Evolutionary conservation across 148 eudicot genomes (phyloP).

Genomic region (Chenopodium quinoa): DNA sequence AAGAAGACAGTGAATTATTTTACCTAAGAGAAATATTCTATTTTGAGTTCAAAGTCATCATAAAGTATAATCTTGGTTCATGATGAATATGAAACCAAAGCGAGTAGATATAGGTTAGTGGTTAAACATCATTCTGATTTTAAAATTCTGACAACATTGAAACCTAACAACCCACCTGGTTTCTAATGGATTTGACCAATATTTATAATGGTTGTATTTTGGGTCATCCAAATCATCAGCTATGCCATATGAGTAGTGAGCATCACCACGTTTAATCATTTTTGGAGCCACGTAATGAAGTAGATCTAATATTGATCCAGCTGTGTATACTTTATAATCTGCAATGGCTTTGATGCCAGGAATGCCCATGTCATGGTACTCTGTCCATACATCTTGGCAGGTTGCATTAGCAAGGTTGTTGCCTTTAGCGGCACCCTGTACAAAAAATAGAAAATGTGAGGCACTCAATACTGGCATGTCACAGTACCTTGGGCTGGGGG

Average conservation of each 20-base stretch:
- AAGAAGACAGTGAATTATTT: too few relatives aligned
- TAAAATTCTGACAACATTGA: not conserved
- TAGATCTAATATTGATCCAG: constrained; percentile 60
- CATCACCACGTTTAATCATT: constrained; percentile 86
- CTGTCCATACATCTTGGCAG: constrained; percentile 82
- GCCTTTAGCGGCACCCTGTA: constrained; percentile 82
- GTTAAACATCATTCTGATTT: not conserved
- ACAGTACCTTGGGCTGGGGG: not conserved
- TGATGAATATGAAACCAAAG: not conserved
- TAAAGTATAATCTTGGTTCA: not conserved
- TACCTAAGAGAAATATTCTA: too few relatives aligned
- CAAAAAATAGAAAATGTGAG: constrained; percentile 3
- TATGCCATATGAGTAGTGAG: constrained; percentile 85
- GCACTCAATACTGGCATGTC: not conserved
- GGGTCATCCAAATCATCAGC: constrained; percentile 82
- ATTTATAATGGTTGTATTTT: constrained; percentile 65
- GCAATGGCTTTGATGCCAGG: constrained; percentile 70
- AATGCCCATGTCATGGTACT: constrained; percentile 82
- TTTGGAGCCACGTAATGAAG: constrained; percentile 83
- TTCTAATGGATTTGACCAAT: constrained; percentile 92
- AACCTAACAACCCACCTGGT: constrained; percentile 48
- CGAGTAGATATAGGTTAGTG: not conserved
- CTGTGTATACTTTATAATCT: constrained; percentile 71
- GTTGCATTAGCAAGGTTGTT: constrained; percentile 62
- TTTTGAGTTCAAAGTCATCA: not conserved